Conservation (phyloP, 2,329 filamentous ascomycete genomes). For the Colletotrichum acutatum region DNA sequence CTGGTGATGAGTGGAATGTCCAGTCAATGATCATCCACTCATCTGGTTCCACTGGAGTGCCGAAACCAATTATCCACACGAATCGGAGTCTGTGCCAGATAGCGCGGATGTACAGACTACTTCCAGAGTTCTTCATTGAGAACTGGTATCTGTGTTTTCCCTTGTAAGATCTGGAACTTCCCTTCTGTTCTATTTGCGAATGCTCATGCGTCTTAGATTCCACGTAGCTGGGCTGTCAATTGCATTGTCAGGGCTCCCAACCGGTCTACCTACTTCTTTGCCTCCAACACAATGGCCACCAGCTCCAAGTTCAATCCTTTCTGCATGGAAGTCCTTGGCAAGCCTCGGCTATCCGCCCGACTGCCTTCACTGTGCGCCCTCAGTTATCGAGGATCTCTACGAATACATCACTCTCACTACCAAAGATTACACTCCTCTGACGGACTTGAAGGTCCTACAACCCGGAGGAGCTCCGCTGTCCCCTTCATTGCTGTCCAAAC, state of each 20-base stretch:
- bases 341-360: slow-evolving; percentile 2
- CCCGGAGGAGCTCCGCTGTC: slow-evolving; percentile 16
- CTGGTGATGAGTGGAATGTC: slow-evolving; percentile 22
- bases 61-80: slow-evolving; percentile 23
- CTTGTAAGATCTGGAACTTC: not conserved
- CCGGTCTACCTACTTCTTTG: slow-evolving; percentile 16
- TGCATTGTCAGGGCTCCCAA: slow-evolving; percentile 10
- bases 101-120: slow-evolving; percentile 16
- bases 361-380: slow-evolving; percentile 27
- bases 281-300: slow-evolving; percentile 22
- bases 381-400: slow-evolving; percentile 21
- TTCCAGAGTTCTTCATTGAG: slow-evolving; percentile 21
- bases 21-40: slow-evolving; percentile 31
- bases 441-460: slow-evolving; percentile 17
- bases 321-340: slow-evolving; percentile 7
- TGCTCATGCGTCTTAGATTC: not conserved
- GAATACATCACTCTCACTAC: slow-evolving; percentile 25
- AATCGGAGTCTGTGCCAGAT: slow-evolving; percentile 28
- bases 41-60: slow-evolving; percentile 22
- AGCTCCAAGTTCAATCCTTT: slow-evolving; percentile 24
- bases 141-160: slow-evolving; percentile 33
- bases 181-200: fast-evolving
- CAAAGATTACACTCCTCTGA: slow-evolving; percentile 11
- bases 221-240: slow-evolving; percentile 16
- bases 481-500: not conserved